These are phyloP conservation scores for Tetracladium maxilliforme DNA, from an alignment of 2,329 filamentous ascomycete genomes.

Conservation along the genomic window DNA sequence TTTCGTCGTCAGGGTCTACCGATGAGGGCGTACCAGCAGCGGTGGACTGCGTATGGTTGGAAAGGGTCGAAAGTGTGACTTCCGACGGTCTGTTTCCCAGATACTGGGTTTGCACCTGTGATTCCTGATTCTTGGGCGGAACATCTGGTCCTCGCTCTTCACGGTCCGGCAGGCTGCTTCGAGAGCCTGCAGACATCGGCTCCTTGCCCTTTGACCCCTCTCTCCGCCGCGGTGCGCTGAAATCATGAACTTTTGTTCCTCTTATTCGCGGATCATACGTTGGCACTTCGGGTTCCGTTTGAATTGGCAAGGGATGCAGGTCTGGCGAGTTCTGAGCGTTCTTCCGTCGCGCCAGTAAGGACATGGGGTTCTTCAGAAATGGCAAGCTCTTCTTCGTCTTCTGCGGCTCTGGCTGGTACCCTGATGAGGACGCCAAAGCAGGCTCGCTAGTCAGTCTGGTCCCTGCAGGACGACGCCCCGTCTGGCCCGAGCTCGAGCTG, in stretches of 20 bases:
- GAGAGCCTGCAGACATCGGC: too few relatives aligned
- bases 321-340: constrained; percentile 14
- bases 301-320: constrained; percentile 10
- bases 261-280: constrained; percentile 48
- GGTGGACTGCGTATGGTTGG: constrained; percentile 10
- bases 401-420: too few relatives aligned
- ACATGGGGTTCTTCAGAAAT: constrained; percentile 22
- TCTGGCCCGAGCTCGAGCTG: too few relatives aligned
- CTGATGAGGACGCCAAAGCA: too few relatives aligned
- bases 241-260: constrained; percentile 50
- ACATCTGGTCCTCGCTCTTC: neutral
- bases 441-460: too few relatives aligned
- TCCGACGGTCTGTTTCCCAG: constrained; percentile 3
- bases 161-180: constrained; percentile 19
- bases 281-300: constrained; percentile 12
- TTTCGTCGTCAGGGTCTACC: constrained; percentile 6
- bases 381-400: too few relatives aligned
- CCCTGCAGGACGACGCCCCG: too few relatives aligned
- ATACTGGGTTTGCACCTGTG: constrained; percentile 1
- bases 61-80: constrained; percentile 6
- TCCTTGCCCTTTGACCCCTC: too few relatives aligned
- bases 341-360: constrained; percentile 14
- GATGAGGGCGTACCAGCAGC: too few relatives aligned
- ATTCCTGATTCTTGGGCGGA: neutral
- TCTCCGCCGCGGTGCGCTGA: constrained; percentile 44